Evolutionary conservation across 208 protist genomes (phyloP).

Genomic region (Trypanosoma vivax): DNA sequence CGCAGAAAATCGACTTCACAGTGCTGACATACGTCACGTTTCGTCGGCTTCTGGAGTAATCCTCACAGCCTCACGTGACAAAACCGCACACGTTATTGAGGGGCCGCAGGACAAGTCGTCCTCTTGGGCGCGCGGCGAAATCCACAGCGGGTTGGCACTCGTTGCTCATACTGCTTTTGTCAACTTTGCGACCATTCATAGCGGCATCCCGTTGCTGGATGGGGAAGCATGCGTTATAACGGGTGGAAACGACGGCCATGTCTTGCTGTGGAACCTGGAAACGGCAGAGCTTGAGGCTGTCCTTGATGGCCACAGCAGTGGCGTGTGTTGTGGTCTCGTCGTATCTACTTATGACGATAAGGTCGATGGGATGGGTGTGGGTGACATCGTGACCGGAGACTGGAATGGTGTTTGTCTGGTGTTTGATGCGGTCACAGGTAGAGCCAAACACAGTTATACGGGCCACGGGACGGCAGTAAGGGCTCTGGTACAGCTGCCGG

Average conservation of each 20-base stretch:
- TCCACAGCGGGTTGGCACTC: conserved; percentile 15
- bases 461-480: conserved; percentile 56
- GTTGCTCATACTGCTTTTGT: conserved; percentile 74
- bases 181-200: conserved; percentile 67
- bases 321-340: conserved; percentile 50
- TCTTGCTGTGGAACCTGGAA: conserved; percentile 50
- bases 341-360: conserved; percentile 9
- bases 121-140: background rate
- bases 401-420: conserved; percentile 59
- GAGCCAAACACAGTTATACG: conserved; percentile 39
- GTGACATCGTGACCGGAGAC: conserved; percentile 71
- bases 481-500: conserved; percentile 47
- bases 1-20: conserved; percentile 47
- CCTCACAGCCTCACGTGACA: conserved; percentile 52
- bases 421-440: conserved; percentile 51
- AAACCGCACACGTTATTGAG: conserved; percentile 32
- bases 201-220: conserved; percentile 24
- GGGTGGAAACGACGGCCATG: conserved; percentile 67
- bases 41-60: conserved; percentile 14
- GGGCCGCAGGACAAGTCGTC: conserved; percentile 9
- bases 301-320: conserved; percentile 53
- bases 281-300: conserved; percentile 50
- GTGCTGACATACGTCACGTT: conserved; percentile 53
- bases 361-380: conserved; percentile 13
- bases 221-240: conserved; percentile 49